Conservation (phyloP, 345 rosid species). For the Hypericum perforatum region DNA sequence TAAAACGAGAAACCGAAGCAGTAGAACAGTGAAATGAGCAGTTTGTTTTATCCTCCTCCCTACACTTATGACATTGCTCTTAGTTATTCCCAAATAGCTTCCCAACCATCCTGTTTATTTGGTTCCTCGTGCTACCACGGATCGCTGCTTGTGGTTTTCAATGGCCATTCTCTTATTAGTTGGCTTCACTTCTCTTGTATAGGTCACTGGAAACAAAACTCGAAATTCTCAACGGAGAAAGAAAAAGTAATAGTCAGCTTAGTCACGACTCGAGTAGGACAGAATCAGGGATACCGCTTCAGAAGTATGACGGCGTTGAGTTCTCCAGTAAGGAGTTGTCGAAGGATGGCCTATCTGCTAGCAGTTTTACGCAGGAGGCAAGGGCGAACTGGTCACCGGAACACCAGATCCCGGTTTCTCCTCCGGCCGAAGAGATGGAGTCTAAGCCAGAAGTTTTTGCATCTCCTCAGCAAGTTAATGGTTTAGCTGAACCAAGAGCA, state of each 20-base stretch:
- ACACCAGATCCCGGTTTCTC: slow-evolving; percentile 21
- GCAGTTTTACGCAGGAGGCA: slow-evolving; percentile 67
- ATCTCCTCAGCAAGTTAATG: slow-evolving; percentile 24
- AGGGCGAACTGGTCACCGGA: slow-evolving; percentile 47
- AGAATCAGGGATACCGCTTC: slow-evolving; percentile 43
- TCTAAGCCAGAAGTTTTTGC: slow-evolving; percentile 27
- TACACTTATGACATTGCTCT: background rate
- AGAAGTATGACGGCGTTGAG: slow-evolving; percentile 43
- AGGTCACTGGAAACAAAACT: slow-evolving; percentile 78
- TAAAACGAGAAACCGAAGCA: too few species aligned
- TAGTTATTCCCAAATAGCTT: too few species aligned
- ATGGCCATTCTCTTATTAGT: background rate
- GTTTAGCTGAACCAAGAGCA: slow-evolving; percentile 23
- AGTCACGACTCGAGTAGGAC: slow-evolving; percentile 56
- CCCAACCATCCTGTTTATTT: too few species aligned
- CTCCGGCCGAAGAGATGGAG: slow-evolving; percentile 26
- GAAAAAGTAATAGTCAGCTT: slow-evolving; percentile 23
- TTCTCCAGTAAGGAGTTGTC: slow-evolving; percentile 49
- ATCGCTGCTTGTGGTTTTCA: background rate
- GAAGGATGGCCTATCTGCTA: slow-evolving; percentile 63
- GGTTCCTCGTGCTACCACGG: too few species aligned
- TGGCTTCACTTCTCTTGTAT: slow-evolving; percentile 10
- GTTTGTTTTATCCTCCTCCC: too few species aligned
- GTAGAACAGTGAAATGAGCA: too few species aligned
- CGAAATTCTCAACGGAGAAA: slow-evolving; percentile 55